Percentiles rank a stretch among this genome's conserved stretches.
These are phyloP conservation scores for Colletotrichum liriopes DNA, from an alignment of 2,329 filamentous ascomycete species.

Conservation along the genomic window DNA sequence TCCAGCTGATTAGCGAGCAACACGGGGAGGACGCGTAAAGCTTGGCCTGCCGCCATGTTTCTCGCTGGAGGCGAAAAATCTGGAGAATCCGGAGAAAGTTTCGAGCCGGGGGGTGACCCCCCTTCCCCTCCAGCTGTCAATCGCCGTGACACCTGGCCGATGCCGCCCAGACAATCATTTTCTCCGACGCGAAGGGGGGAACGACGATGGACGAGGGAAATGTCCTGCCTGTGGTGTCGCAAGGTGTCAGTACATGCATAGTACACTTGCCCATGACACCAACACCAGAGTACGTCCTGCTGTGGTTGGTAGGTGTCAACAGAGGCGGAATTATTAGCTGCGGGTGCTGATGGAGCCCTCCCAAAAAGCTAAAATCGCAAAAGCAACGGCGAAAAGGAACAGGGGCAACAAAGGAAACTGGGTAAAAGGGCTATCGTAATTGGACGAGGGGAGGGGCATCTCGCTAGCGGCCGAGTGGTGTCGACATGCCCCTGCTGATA, in stretches of 20 bases:
- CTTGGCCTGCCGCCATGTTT: neutral
- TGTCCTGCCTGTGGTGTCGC: neutral
- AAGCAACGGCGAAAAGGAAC: constrained; percentile 29
- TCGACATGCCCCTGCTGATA: constrained; percentile 13
- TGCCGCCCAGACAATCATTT: neutral
- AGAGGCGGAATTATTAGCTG: constrained; percentile 27
- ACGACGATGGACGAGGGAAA: constrained; percentile 6
- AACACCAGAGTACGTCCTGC: neutral
- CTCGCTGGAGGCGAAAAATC: neutral
- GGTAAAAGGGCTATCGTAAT: constrained; percentile 10
- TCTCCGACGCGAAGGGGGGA: constrained; percentile 2
- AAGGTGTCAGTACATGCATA: neutral
- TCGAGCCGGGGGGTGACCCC: neutral
- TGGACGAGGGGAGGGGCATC: constrained; percentile 8
- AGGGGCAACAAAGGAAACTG: neutral
- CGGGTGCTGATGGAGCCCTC: neutral
- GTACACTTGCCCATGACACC: no score
- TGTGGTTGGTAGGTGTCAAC: neutral
- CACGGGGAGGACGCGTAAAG: neutral
- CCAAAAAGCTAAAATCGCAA: constrained; percentile 32
- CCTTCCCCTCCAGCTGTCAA: neutral
- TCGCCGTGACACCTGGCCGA: neutral
- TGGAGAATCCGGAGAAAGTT: constrained; percentile 10
- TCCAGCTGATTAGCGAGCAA: constrained; percentile 9
- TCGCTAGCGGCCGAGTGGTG: constrained; percentile 23